These are phyloP conservation scores for Cyclocybe aegerita DNA, from an alignment of 768 basidiomycete species.

Conservation along the genomic window DNA sequence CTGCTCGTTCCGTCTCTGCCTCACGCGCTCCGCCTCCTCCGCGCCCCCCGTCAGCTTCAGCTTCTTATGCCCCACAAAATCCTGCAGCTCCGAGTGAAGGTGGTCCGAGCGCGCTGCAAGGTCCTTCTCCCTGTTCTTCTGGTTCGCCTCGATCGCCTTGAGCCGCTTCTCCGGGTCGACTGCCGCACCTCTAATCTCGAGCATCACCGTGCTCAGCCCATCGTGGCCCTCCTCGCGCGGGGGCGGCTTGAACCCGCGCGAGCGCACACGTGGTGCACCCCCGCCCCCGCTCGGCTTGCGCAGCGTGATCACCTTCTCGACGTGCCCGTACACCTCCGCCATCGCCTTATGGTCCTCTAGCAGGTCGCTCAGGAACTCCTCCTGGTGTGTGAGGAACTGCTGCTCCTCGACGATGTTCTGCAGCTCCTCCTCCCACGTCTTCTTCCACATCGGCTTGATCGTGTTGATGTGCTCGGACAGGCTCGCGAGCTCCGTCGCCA, in stretches of 20 bases:
- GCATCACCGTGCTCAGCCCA: slow-evolving; percentile 77
- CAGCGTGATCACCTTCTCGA: slow-evolving; percentile 83
- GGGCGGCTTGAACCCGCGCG: slow-evolving; percentile 57
- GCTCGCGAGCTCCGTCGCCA: slow-evolving; percentile 68
- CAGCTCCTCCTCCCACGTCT: slow-evolving; percentile 96
- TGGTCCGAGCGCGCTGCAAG: slow-evolving; percentile 73
- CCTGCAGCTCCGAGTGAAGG: slow-evolving; percentile 78
- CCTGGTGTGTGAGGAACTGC: slow-evolving; percentile 89
- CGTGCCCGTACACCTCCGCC: slow-evolving; percentile 81
- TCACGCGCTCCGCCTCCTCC: slow-evolving; percentile 85
- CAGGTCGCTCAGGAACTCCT: slow-evolving; percentile 86
- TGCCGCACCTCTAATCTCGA: slow-evolving; percentile 83
- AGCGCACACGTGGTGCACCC: slow-evolving; percentile 18
- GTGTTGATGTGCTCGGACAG: slow-evolving; percentile 84
- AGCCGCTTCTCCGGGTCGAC: slow-evolving; percentile 82
- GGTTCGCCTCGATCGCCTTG: slow-evolving; percentile 90
- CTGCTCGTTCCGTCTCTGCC: slow-evolving; percentile 81
- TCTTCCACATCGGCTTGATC: slow-evolving; percentile 96
- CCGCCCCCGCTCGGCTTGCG: slow-evolving; percentile 48
- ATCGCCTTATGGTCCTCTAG: slow-evolving; percentile 93
- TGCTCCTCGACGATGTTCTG: slow-evolving; percentile 98
- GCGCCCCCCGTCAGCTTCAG: slow-evolving; percentile 95
- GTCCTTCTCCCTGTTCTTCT: slow-evolving; percentile 78
- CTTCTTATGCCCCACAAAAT: slow-evolving; percentile 86
- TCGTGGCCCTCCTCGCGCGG: slow-evolving; percentile 66